Conservation (phyloP, 495 filamentous ascomycete genomes). For the Physcia stellaris region DNA sequence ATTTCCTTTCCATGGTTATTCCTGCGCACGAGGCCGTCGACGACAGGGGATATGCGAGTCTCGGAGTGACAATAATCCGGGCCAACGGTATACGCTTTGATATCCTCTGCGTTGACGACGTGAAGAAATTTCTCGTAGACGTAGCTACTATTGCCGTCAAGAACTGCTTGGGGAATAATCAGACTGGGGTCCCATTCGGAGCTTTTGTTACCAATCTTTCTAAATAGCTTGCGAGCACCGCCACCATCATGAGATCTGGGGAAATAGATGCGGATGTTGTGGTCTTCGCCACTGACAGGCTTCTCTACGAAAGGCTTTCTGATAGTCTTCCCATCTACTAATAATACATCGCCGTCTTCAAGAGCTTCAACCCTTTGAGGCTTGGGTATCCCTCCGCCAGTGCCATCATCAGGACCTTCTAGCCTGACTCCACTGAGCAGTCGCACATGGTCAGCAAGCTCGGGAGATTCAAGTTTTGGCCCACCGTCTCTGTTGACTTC, state of each 20-base stretch:
- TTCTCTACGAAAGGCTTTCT: slow-evolving; percentile 97
- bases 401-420: slow-evolving; percentile 59
- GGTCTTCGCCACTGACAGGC: slow-evolving; percentile 93
- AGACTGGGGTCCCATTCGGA: slow-evolving; percentile 77
- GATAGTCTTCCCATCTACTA: slow-evolving; percentile 69
- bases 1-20: slow-evolving; percentile 97
- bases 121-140: slow-evolving; percentile 95
- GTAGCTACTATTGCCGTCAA: slow-evolving; percentile 66
- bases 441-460: slow-evolving; percentile 66
- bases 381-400: slow-evolving; percentile 41
- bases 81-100: slow-evolving; percentile 97
- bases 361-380: slow-evolving; percentile 62
- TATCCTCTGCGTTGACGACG: slow-evolving; percentile 91
- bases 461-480: slow-evolving; percentile 57
- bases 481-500: slow-evolving; percentile 93
- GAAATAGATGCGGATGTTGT: slow-evolving; percentile 98
- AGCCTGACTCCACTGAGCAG: slow-evolving; percentile 68
- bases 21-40: slow-evolving; percentile 86
- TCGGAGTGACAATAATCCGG: slow-evolving; percentile 91
- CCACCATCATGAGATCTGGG: slow-evolving; percentile 59
- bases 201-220: slow-evolving; percentile 96
- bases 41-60: slow-evolving; percentile 90
- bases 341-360: slow-evolving; percentile 75
- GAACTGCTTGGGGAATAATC: slow-evolving; percentile 61
- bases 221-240: slow-evolving; percentile 79